Evolutionary conservation across 306 rosid species (phyloP).

Genomic region (Mimosa pudica): DNA sequence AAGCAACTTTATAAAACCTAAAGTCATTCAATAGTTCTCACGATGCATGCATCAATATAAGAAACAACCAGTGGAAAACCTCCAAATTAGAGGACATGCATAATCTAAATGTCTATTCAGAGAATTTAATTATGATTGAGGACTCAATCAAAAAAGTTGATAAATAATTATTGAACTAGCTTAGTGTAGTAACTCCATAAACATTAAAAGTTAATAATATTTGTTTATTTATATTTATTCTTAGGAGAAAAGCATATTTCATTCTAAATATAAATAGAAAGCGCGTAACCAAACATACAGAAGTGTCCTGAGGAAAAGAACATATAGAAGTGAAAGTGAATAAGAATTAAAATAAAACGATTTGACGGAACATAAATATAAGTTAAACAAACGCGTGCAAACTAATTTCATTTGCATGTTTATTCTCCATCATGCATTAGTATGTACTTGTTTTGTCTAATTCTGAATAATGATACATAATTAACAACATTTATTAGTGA

Average conservation of each 20-base stretch:
- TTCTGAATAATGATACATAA: not conserved
- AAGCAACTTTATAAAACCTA: not conserved
- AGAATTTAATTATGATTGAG: not conserved
- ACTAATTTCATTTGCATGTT: not conserved
- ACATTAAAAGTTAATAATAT: not conserved
- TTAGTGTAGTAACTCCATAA: not conserved
- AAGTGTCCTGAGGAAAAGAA: too few relatives aligned
- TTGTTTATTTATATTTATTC: not conserved
- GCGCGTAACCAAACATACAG: not conserved
- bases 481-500: not conserved
- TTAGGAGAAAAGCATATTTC: not conserved
- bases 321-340: not conserved
- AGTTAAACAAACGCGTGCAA: not conserved
- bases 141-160: not conserved
- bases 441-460: not conserved
- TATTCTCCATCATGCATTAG: not conserved
- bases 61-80: not conserved
- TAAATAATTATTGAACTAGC: not conserved
- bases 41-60: conserved; percentile 2
- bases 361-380: not conserved
- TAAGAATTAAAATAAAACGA: not conserved
- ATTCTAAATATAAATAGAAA: not conserved
- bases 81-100: not conserved
- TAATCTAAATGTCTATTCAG: conserved; percentile 2
- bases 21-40: not conserved